Conservation (phyloP, 1,139 yeast species). For the Magnusiomyces suaveolens region DNA sequence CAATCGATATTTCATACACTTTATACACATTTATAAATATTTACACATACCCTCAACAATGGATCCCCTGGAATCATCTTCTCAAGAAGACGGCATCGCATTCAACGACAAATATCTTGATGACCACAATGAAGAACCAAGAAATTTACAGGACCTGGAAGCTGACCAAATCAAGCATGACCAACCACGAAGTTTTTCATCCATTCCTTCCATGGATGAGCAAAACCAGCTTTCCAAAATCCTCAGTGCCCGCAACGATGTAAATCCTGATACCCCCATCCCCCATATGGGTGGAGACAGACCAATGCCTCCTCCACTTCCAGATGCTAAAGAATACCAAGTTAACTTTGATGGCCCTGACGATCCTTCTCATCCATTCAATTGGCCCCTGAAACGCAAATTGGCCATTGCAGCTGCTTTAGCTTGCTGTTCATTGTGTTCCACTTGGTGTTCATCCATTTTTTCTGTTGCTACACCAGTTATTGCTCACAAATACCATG, state of each 20-base stretch:
- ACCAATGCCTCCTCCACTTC: slow-evolving; percentile 42
- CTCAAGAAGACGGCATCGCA: no score
- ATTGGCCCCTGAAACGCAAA: slow-evolving; percentile 37
- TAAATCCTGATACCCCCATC: background rate
- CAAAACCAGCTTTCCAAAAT: background rate
- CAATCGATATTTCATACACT: no score
- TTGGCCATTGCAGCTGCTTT: slow-evolving; percentile 17
- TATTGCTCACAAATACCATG: slow-evolving; percentile 26
- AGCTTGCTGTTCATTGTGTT: slow-evolving; percentile 31
- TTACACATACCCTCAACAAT: no score
- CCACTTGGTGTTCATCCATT: slow-evolving; percentile 39
- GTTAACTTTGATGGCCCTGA: slow-evolving; percentile 46
- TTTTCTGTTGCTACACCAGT: slow-evolving; percentile 32
- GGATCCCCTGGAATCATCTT: no score
- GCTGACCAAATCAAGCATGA: background rate
- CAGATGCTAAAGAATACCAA: slow-evolving; percentile 38
- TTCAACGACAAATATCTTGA: no score
- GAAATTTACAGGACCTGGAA: no score
- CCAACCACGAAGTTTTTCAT: background rate
- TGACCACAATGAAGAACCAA: no score
- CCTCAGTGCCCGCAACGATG: background rate
- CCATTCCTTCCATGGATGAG: background rate
- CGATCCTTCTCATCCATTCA: slow-evolving; percentile 44
- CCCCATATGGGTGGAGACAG: slow-evolving; percentile 38
- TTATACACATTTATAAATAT: no score